phyloP scores from a whole-genome alignment of 805 yeast species.

The Yamadazyma nakazawae region DNA sequence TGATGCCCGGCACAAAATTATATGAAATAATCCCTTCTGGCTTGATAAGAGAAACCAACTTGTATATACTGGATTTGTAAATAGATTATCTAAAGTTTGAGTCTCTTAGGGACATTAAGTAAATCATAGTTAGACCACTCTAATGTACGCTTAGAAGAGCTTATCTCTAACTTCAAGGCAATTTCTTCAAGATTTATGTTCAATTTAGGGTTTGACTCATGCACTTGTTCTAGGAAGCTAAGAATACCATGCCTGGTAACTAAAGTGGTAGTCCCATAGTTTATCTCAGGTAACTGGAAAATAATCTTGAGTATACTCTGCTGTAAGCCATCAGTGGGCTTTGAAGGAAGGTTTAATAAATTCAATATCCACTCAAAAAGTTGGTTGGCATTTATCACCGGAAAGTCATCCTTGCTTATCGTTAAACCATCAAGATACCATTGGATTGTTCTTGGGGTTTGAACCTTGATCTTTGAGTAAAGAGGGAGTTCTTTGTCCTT shows the following conservation, averaged over 20 bases:
- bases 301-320: constrained; percentile 41
- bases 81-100: constrained; percentile 10
- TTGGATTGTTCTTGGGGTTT: constrained; percentile 52
- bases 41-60: not conserved
- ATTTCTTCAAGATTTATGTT: constrained; percentile 46
- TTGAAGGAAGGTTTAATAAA: constrained; percentile 48
- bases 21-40: not conserved
- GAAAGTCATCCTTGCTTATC: constrained; percentile 41
- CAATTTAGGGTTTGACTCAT: constrained; percentile 24
- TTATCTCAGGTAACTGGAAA: constrained; percentile 47
- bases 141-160: constrained; percentile 48
- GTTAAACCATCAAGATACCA: constrained; percentile 49
- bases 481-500: constrained; percentile 45
- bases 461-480: constrained; percentile 34
- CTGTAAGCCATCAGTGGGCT: constrained; percentile 37
- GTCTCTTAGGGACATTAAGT: constrained; percentile 41
- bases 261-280: constrained; percentile 55
- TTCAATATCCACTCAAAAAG: constrained; percentile 68
- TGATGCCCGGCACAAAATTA: constrained; percentile 19
- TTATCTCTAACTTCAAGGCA: constrained; percentile 40
- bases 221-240: constrained; percentile 26
- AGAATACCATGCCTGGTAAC: constrained; percentile 53
- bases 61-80: not conserved
- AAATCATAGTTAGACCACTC: constrained; percentile 62
- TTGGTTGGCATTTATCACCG: constrained; percentile 48